phyloP scores from a whole-genome alignment of 345 rosid species.

The Dipteronia sinensis region DNA sequence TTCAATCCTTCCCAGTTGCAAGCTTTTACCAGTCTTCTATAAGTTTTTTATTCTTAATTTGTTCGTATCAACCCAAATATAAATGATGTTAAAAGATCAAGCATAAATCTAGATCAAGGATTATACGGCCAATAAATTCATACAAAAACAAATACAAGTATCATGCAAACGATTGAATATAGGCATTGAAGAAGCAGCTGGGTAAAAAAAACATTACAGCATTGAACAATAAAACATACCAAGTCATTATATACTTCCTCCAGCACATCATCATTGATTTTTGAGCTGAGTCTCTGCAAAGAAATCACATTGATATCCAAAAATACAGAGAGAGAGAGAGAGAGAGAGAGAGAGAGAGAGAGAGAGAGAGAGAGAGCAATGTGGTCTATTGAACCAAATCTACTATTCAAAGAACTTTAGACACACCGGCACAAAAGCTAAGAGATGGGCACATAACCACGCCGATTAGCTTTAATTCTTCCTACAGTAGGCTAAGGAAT shows the following conservation, averaged over 20 bases:
- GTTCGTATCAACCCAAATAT: too few species aligned
- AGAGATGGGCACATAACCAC: neutral
- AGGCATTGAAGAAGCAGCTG: neutral
- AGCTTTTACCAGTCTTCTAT: neutral
- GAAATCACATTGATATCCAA: neutral
- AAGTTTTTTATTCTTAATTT: too few species aligned
- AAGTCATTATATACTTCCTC: slow-evolving; percentile 64
- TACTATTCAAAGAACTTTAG: neutral
- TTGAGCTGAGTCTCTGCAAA: slow-evolving; percentile 65
- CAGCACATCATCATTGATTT: slow-evolving; percentile 67
- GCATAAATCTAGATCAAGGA: neutral
- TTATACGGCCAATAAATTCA: neutral
- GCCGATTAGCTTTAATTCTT: neutral
- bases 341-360: too few species aligned
- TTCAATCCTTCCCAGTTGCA: neutral
- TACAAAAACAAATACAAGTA: neutral
- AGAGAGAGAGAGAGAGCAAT: too few species aligned
- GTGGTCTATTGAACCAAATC: neutral
- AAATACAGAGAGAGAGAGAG: too few species aligned
- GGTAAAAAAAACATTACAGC: neutral
- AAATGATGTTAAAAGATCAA: neutral
- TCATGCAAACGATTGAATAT: neutral
- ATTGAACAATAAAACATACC: slow-evolving; percentile 39
- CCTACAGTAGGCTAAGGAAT: neutral
- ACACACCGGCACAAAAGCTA: neutral